Base-by-base conservation (phyloP, 2,329 filamentous ascomycete genomes). In the Aspergillus cejpii region DNA sequence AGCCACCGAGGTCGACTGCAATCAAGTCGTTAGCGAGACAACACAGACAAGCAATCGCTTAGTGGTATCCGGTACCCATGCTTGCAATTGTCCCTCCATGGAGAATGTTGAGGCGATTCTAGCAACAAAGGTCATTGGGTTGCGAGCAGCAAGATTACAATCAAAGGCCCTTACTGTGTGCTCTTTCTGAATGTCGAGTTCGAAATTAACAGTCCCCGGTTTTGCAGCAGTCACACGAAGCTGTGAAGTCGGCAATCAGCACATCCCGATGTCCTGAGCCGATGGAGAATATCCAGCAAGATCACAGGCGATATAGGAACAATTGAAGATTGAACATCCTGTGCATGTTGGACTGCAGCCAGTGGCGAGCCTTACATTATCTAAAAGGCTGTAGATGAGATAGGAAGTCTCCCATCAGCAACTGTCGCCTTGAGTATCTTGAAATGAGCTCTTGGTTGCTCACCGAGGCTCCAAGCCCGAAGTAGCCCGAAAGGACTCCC, bases 391-490 rank as follows among this genome's bases (percentile, higher is more conserved):
- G 28, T 36, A 38, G 3, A 10, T n/a, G 7, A 26, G 14, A 12
- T 27, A 44, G 17, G n/a, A 36, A 28, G 33, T 24, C n/a, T 6
- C 12, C 20, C 10, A 39, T 54, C 26, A 55, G 49, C 40, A 31
- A 42, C 31, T n/a, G 26, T 39, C 24, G 23, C 10, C 20, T 14
- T 15, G 21, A 21, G 15, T 37, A 20, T 40, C n/a, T 26, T 8
- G 8, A 19, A 15, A 40, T 24, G 37, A 39, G 10, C 31, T 27
- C 15, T 20, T 17, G 23, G 28, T 42, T 47, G 53, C 67, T 56
- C 73, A 94, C 90, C 86, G 85, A 64, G 88, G 88, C 66, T 96
- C 91, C 15, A 97, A 71, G 5, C 90, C 90, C 4, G 89, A 95
- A 52, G 87, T 85, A 54, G 79, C 78, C 71, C 86, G 80, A 67